Evolutionary conservation across 805 yeast species (phyloP).

Genomic region (Dipodascus geniculatus): DNA sequence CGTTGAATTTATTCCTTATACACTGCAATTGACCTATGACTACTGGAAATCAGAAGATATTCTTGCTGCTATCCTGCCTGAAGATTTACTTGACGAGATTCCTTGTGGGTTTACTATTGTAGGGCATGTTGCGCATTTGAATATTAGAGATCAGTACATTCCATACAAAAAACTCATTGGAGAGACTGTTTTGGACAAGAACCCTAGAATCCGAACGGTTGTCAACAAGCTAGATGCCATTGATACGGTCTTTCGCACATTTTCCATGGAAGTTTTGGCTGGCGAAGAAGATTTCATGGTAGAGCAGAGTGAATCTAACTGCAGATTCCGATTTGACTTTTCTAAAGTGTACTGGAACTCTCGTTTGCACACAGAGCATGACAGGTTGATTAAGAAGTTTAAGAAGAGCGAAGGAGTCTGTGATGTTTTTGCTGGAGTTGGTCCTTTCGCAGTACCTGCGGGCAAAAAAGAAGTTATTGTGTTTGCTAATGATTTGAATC

Average conservation of each 20-base stretch:
- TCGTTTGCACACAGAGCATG: constrained; percentile 87
- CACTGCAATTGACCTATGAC: constrained; percentile 49
- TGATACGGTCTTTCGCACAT: constrained; percentile 80
- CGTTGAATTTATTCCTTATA: constrained; percentile 40
- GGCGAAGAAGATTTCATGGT: constrained; percentile 64
- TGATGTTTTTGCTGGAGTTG: constrained; percentile 98
- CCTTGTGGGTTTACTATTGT: constrained; percentile 90
- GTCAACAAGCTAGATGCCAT: constrained; percentile 86
- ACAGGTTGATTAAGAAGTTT: constrained; percentile 53
- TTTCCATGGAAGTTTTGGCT: constrained; percentile 87
- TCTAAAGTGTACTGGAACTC: constrained; percentile 97
- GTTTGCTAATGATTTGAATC: constrained; percentile 88
- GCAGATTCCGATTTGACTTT: constrained; percentile 79
- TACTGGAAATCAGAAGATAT: constrained; percentile 91
- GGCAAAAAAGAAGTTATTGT: constrained; percentile 73
- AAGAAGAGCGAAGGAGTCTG: constrained; percentile 63
- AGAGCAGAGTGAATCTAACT: constrained; percentile 78
- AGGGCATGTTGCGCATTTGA: constrained; percentile 93
- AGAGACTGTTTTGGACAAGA: constrained; percentile 80
- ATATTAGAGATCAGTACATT: constrained; percentile 70
- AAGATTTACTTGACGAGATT: constrained; percentile 49
- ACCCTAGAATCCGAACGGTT: constrained; percentile 69
- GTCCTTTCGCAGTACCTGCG: constrained; percentile 96
- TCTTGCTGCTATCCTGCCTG: constrained; percentile 65
- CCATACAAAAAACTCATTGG: constrained; percentile 79